Conservation (phyloP, 495 filamentous ascomycete genomes). For the Aspergillus cavernicola region DNA sequence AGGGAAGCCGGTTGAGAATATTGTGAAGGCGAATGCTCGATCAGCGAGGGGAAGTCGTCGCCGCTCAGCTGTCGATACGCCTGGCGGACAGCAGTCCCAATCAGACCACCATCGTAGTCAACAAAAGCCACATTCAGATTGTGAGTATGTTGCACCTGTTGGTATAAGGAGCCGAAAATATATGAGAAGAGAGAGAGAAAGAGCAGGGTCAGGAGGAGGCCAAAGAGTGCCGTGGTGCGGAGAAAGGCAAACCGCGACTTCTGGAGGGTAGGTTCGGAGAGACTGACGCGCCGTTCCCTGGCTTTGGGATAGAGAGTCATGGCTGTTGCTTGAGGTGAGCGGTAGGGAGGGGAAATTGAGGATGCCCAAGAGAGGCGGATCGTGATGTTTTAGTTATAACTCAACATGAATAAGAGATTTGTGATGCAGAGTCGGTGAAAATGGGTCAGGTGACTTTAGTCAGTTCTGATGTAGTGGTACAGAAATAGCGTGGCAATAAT, state of each 20-base stretch:
- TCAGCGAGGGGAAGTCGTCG: slow-evolving; percentile 36
- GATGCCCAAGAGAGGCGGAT: too few species aligned
- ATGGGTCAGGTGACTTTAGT: too few species aligned
- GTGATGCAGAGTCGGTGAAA: too few species aligned
- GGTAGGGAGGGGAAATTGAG: too few species aligned
- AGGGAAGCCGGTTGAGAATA: slow-evolving; percentile 27
- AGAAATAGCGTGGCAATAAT: too few species aligned
- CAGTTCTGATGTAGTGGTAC: too few species aligned
- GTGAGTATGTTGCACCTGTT: slow-evolving; percentile 34
- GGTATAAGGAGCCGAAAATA: slow-evolving; percentile 44
- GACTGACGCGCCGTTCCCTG: slow-evolving; percentile 17
- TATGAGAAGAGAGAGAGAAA: slow-evolving; percentile 37
- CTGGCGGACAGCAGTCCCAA: slow-evolving; percentile 37
- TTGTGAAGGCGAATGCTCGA: slow-evolving; percentile 22
- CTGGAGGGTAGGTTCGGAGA: slow-evolving; percentile 22
- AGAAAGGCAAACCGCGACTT: slow-evolving; percentile 20
- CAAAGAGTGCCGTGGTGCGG: slow-evolving; percentile 16
- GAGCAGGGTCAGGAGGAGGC: slow-evolving; percentile 8
- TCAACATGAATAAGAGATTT: too few species aligned
- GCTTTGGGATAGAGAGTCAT: slow-evolving; percentile 18
- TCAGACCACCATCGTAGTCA: slow-evolving; percentile 48
- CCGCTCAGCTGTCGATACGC: slow-evolving; percentile 40
- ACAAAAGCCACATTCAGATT: slow-evolving; percentile 45
- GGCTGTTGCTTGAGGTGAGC: too few species aligned
- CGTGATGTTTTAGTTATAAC: too few species aligned